Conservation (phyloP, 2,329 filamentous ascomycete genomes). For the Cercospora sp. region DNA sequence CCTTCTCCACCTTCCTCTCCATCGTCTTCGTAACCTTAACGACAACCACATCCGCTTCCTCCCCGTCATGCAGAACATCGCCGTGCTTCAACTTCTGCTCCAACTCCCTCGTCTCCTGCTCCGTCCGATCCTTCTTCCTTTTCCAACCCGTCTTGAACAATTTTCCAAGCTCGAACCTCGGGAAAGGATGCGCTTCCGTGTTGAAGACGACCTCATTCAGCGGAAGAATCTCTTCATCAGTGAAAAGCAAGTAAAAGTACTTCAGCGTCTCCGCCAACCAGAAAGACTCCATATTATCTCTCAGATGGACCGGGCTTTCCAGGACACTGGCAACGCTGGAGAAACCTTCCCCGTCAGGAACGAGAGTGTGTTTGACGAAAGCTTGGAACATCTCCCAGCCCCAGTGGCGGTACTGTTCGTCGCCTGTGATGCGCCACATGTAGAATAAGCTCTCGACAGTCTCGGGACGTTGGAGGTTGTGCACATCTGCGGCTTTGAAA, state of each 20-base stretch:
- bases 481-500: conserved; percentile 77
- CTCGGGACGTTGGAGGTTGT: conserved; percentile 94
- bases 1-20: conserved; percentile 13
- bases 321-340: conserved; percentile 77
- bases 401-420: conserved; percentile 87
- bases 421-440: conserved; percentile 97
- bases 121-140: conserved; percentile 55
- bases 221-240: conserved; percentile 75
- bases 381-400: conserved; percentile 98
- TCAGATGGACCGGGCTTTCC: conserved; percentile 63
- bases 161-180: conserved; percentile 77
- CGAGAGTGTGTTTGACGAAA: conserved; percentile 81
- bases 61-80: conserved; percentile 24
- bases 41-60: conserved; percentile 21
- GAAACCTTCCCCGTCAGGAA: conserved; percentile 76
- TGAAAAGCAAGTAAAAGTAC: conserved; percentile 95
- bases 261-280: conserved; percentile 98
- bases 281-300: conserved; percentile 98
- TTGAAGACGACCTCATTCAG: conserved; percentile 89
- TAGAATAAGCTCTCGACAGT: conserved; percentile 96
- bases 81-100: conserved; percentile 17
- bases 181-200: conserved; percentile 90
- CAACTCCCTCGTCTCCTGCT: conserved; percentile 14
- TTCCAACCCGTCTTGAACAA: conserved; percentile 80
- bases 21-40: conserved; percentile 29